Base-by-base conservation (phyloP, 129 eudicot species). In the Pseudognaphalium luteoalbum region DNA sequence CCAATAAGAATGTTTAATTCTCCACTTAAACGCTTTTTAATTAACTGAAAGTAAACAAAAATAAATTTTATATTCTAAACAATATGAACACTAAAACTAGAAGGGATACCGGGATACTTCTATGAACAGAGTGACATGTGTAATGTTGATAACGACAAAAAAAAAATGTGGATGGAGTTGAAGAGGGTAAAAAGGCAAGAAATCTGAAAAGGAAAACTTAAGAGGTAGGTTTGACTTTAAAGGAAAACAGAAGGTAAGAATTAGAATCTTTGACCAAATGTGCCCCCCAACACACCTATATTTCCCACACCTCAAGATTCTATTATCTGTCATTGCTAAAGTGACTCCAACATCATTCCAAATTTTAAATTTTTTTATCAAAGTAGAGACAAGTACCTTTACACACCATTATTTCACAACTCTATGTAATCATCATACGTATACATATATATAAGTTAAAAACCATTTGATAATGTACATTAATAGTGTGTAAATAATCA, bases 251-350 rank as follows among this genome's bases (percentile, higher is more conserved):
- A 25, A 25, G 28, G 28, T 25, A 68, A 71, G 73, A 71, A 70
- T 66, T 74, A 70, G 87, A 86, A 83, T 83, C 87, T 86, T 86
- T 86, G 89, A 83, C 87, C 81, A 60, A 86, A 80, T 83, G 85
- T 77, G 75, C 68, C 76, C 81, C 67, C 74, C 22, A 51, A 80
- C 64, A 66, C 32, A 33, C 78, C 78, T 63, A 47, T 72, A 78
- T 47, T 78, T 81, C 83, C 84, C 88, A 34, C 70, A 78, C 66
- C 78, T 74, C 82, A 82, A 79, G 81, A 81, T 75, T 81, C 75
- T 74, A 41, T 35, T 74, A 66, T 32, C 70, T 74, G 76, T 67
- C 75, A 57, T 67, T 67, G 52, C 34, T 70, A 82, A 80, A 71
- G 74, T n/a, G 61, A 72, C 34, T 66, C 68, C 81, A 69, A 72